These are phyloP conservation scores for Backusella tarrabulga DNA, from an alignment of 192 early-diverging fungal genomes.

Conservation along the genomic window DNA sequence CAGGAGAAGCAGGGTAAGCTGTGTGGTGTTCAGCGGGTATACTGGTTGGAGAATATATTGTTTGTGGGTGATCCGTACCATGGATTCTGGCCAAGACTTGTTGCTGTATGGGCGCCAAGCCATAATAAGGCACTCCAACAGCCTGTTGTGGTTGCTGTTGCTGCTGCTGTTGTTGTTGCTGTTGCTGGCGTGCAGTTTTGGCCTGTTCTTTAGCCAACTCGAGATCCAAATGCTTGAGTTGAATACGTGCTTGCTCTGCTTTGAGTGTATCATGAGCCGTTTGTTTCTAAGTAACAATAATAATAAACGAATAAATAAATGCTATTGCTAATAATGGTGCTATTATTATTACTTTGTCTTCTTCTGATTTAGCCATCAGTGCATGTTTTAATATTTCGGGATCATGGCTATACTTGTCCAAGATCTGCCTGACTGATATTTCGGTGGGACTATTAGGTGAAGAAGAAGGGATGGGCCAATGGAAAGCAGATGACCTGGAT, in stretches of 20 bases:
- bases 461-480: slow-evolving; percentile 26
- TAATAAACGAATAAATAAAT: neutral
- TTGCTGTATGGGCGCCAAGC: slow-evolving; percentile 30
- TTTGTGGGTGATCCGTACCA: slow-evolving; percentile 10
- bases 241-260: slow-evolving; percentile 32
- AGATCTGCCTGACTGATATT: slow-evolving; percentile 26
- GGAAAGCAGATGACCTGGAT: slow-evolving; percentile 18
- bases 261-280: slow-evolving; percentile 27
- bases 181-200: neutral
- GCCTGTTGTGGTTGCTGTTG: neutral
- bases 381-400: slow-evolving; percentile 29
- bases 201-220: slow-evolving; percentile 28
- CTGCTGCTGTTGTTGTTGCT: neutral
- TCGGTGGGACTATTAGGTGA: slow-evolving; percentile 16
- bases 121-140: neutral
- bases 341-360: slow-evolving; percentile 28
- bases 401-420: slow-evolving; percentile 28
- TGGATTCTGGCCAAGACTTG: slow-evolving; percentile 34
- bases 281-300: slow-evolving; percentile 22
- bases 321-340: neutral
- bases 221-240: slow-evolving; percentile 30
- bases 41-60: slow-evolving; percentile 1
- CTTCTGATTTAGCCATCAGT: slow-evolving; percentile 29
- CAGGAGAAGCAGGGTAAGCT: slow-evolving; percentile 17
- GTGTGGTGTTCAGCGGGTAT: neutral